phyloP scores from a whole-genome alignment of 768 basidiomycete species.

The Pholiota microspora region DNA sequence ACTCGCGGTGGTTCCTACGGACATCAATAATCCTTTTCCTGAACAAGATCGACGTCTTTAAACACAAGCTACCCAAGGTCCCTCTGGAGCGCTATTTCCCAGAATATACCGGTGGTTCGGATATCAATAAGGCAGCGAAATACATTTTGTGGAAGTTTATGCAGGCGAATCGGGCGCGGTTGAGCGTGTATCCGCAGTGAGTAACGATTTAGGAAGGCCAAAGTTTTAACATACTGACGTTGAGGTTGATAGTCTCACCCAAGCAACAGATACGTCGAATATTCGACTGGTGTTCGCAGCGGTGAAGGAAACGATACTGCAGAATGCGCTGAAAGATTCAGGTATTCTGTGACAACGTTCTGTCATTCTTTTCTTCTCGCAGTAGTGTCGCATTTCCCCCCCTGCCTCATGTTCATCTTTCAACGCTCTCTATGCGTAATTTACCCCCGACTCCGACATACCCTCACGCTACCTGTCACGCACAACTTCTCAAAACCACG shows the following conservation, averaged over 20 bases:
- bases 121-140: slow-evolving; percentile 93
- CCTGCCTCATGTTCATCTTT: background rate
- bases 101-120: slow-evolving; percentile 84
- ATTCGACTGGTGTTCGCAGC: slow-evolving; percentile 81
- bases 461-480: too few relatives aligned
- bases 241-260: slow-evolving; percentile 67
- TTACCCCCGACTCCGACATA: too few relatives aligned
- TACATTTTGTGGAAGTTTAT: slow-evolving; percentile 95
- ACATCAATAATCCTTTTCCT: slow-evolving; percentile 91
- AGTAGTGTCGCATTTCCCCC: background rate
- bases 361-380: background rate
- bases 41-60: slow-evolving; percentile 94
- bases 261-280: slow-evolving; percentile 87
- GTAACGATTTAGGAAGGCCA: slow-evolving; percentile 30
- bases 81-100: slow-evolving; percentile 80
- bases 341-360: slow-evolving; percentile 57
- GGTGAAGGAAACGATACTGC: slow-evolving; percentile 90
- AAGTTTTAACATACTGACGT: too few relatives aligned
- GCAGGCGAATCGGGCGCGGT: slow-evolving; percentile 62
- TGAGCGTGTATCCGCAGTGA: slow-evolving; percentile 91
- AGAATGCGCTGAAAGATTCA: slow-evolving; percentile 83
- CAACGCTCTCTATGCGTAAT: too few relatives aligned
- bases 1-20: slow-evolving; percentile 90
- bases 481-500: too few relatives aligned
- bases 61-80: slow-evolving; percentile 77